Conservation (phyloP, 768 basidiomycete species). For the Lentinula boryana region DNA sequence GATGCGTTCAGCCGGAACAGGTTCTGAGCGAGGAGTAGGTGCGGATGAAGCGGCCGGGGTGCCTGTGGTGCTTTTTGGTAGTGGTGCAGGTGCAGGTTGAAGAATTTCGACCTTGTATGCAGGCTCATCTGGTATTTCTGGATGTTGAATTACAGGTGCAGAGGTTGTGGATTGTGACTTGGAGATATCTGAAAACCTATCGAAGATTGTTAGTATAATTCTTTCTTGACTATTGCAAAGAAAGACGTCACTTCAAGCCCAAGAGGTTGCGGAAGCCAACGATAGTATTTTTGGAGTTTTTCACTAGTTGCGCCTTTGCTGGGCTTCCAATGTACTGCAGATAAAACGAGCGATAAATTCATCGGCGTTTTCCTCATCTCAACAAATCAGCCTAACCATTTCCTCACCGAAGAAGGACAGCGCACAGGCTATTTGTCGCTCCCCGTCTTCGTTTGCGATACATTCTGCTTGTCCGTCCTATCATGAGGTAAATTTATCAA, state of each 20-base stretch:
- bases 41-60: slow-evolving; percentile 64
- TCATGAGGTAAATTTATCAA: neutral
- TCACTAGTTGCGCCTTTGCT: slow-evolving; percentile 90
- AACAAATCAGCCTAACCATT: slow-evolving; percentile 49
- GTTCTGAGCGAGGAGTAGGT: slow-evolving; percentile 70
- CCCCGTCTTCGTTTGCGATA: slow-evolving; percentile 98
- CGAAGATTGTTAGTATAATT: neutral
- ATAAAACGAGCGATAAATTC: slow-evolving; percentile 1
- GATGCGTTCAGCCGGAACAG: slow-evolving; percentile 58
- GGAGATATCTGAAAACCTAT: slow-evolving; percentile 71
- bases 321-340: slow-evolving; percentile 91
- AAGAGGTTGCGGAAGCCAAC: slow-evolving; percentile 91
- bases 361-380: neutral
- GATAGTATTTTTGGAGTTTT: slow-evolving; percentile 92
- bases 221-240: neutral
- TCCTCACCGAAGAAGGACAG: slow-evolving; percentile 90
- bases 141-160: slow-evolving; percentile 74
- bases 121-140: slow-evolving; percentile 60
- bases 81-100: slow-evolving; percentile 68
- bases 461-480: slow-evolving; percentile 91
- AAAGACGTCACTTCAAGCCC: slow-evolving; percentile 69
- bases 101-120: slow-evolving; percentile 84
- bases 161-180: slow-evolving; percentile 47
- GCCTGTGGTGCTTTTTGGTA: slow-evolving; percentile 38
- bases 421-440: slow-evolving; percentile 95